Conservation (phyloP, 2,329 filamentous ascomycete species). For the Botrytis byssoidea region DNA sequence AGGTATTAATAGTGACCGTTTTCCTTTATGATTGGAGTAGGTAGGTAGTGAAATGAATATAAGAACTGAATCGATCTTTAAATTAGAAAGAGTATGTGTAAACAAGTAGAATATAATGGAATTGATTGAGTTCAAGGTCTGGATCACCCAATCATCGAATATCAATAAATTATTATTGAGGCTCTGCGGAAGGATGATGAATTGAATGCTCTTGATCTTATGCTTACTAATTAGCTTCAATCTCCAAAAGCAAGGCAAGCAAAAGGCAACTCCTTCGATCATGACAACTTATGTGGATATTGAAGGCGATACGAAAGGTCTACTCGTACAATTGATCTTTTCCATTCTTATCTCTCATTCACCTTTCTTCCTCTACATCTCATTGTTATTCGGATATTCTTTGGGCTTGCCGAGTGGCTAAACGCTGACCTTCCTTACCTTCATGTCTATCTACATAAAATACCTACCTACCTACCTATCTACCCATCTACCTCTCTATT, state of each 20-base stretch:
- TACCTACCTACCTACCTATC: background rate
- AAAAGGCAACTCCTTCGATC: background rate
- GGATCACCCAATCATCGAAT: background rate
- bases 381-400: background rate
- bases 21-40: background rate
- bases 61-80: background rate
- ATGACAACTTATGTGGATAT: background rate
- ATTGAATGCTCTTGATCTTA: background rate
- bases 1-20: too few species aligned
- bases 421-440: background rate
- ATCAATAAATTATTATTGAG: background rate
- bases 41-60: background rate
- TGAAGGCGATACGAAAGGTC: background rate
- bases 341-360: background rate
- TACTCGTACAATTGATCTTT: background rate
- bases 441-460: background rate
- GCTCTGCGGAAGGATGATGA: background rate
- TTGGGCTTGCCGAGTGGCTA: background rate
- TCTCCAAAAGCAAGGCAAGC: background rate
- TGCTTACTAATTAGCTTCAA: constrained; percentile 12
- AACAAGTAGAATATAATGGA: background rate
- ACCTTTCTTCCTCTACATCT: background rate
- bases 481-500: too few species aligned
- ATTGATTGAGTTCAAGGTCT: constrained; percentile 1
- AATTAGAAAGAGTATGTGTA: background rate